phyloP scores from a whole-genome alignment of 1,284 basidiomycete genomes.

The Heterobasidion irregulare region DNA sequence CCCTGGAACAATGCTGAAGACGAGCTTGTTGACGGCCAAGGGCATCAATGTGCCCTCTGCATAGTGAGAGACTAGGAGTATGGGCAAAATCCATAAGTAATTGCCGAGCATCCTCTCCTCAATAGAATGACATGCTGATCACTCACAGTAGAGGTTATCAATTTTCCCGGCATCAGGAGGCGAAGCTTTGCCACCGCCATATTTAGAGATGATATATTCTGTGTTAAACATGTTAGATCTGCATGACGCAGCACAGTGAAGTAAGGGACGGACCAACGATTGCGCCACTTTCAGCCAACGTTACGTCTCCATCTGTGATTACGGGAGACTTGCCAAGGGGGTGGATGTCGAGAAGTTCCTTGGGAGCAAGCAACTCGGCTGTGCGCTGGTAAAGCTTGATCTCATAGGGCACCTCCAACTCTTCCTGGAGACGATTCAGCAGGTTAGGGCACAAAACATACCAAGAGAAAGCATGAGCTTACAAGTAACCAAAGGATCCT shows the following conservation, averaged over 20 bases:
- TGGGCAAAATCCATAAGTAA: background rate
- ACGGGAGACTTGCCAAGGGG: conserved; percentile 39
- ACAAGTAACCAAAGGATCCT: conserved; percentile 49
- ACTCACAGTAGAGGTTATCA: conserved; percentile 28
- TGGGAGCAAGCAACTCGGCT: conserved; percentile 16
- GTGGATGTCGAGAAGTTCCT: conserved; percentile 29
- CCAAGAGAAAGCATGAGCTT: conserved; percentile 2
- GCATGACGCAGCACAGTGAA: background rate
- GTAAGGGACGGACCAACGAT: conserved; percentile 30
- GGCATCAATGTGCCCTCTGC: conserved; percentile 33
- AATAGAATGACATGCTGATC: conserved; percentile 4
- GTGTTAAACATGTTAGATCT: background rate
- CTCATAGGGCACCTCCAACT: conserved; percentile 20
- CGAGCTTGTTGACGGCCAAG: conserved; percentile 22
- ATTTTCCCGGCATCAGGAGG: conserved; percentile 15
- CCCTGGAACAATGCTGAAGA: conserved; percentile 21
- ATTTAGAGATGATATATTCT: conserved; percentile 32
- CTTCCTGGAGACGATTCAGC: conserved; percentile 14
- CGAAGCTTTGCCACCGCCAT: conserved; percentile 10
- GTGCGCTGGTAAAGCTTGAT: conserved; percentile 20
- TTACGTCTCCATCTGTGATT: conserved; percentile 35
- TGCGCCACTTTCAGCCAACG: conserved; percentile 39
- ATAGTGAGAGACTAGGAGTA: conserved; percentile 25
- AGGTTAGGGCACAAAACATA: background rate
- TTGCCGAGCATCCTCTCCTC: background rate